These are phyloP conservation scores for Phialophora verrucosa DNA, from an alignment of 2,329 filamentous ascomycete genomes.

Conservation along the genomic window DNA sequence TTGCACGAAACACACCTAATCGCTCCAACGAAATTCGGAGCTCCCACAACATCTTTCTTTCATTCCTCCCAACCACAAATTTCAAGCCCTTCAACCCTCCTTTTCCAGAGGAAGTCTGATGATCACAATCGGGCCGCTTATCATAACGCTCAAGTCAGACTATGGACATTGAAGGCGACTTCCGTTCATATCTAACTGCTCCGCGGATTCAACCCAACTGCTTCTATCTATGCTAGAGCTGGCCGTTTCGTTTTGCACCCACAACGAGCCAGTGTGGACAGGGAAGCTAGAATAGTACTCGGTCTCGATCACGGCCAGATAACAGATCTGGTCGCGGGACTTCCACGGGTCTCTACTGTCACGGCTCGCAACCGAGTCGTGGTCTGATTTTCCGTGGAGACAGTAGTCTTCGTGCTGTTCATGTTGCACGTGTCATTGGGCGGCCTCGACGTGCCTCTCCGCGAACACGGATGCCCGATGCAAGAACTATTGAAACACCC, in stretches of 20 bases:
- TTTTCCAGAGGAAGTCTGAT: not conserved
- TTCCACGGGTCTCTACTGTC: slow-evolving; percentile 36
- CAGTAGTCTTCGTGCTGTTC: slow-evolving; percentile 13
- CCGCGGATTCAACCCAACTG: not conserved
- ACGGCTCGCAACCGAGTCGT: slow-evolving; percentile 11
- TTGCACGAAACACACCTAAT: not conserved
- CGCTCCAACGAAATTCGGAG: not conserved
- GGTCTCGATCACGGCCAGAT: slow-evolving; percentile 31
- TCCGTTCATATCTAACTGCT: not conserved
- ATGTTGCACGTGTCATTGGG: not conserved
- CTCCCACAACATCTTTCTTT: not conserved
- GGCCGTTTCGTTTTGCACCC: slow-evolving; percentile 59
- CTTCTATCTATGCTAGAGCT: slow-evolving; percentile 72
- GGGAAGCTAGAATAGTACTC: slow-evolving; percentile 66
- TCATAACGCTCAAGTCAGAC: not conserved
- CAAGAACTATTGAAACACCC: slow-evolving; percentile 71
- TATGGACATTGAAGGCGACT: not conserved
- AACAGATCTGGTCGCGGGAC: slow-evolving; percentile 30
- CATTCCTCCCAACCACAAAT: not conserved
- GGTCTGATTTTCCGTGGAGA: slow-evolving; percentile 34
- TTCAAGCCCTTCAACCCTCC: not conserved
- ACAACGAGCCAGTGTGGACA: slow-evolving; percentile 72
- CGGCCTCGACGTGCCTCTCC: not conserved
- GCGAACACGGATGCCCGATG: not conserved
- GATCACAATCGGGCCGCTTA: not conserved